Evolutionary conservation across 1,284 basidiomycete genomes (phyloP).

Genomic region (Singerocomus inundabilis): DNA sequence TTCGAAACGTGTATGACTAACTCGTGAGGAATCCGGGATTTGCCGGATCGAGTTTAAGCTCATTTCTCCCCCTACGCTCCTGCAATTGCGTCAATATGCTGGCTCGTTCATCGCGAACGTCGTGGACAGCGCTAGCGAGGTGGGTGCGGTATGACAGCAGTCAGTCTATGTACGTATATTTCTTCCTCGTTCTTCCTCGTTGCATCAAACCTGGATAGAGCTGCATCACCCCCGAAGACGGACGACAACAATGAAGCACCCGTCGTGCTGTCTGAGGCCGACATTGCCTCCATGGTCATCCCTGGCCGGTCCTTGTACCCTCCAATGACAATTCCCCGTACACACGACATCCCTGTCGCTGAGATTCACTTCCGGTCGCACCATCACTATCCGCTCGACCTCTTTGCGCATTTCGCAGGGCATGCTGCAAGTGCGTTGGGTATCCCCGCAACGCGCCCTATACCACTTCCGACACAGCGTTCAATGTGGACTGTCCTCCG

Average conservation of each 20-base stretch:
- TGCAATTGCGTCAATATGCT: constrained; percentile 18
- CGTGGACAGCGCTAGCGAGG: constrained; percentile 19
- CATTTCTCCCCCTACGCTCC: background rate
- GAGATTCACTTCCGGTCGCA: constrained; percentile 83
- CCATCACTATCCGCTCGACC: constrained; percentile 64
- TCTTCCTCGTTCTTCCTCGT: background rate
- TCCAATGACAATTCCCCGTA: constrained; percentile 56
- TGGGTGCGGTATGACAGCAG: constrained; percentile 19
- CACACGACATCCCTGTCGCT: constrained; percentile 79
- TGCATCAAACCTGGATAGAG: constrained; percentile 1
- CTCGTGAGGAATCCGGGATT: constrained; percentile 12
- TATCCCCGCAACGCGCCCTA: constrained; percentile 76
- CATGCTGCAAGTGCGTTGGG: constrained; percentile 83
- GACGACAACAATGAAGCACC: constrained; percentile 6
- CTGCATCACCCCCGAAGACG: constrained; percentile 2
- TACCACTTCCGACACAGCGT: constrained; percentile 73
- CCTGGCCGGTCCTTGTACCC: constrained; percentile 57
- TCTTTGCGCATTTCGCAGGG: constrained; percentile 83
- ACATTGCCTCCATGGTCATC: constrained; percentile 51
- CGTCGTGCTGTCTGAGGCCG: constrained; percentile 39
- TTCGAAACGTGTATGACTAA: background rate
- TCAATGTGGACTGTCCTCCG: constrained; percentile 86
- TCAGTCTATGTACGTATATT: constrained; percentile 14
- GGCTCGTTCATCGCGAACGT: constrained; percentile 15
- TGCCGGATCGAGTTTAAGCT: constrained; percentile 11